These are phyloP conservation scores for Suillus subalutaceus DNA, from an alignment of 768 basidiomycete species.

Conservation along the genomic window DNA sequence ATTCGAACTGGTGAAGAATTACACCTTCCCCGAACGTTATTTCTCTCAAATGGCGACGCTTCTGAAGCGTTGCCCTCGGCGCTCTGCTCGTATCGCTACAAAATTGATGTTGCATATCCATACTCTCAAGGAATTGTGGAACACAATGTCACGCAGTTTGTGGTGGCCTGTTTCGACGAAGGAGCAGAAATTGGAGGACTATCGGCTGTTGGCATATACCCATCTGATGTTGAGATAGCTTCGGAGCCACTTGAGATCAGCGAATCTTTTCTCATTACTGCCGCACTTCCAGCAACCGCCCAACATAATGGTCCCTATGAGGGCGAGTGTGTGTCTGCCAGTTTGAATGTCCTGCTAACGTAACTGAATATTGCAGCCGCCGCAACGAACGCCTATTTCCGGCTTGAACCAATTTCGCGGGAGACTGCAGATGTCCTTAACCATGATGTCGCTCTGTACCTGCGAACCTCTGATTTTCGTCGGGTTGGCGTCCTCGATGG, in stretches of 20 bases:
- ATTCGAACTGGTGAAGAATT: conserved; percentile 54
- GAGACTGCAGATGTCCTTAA: not conserved
- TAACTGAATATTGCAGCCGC: conserved; percentile 10
- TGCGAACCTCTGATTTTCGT: conserved; percentile 65
- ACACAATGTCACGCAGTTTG: conserved; percentile 52
- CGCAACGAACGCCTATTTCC: conserved; percentile 23
- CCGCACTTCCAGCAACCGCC: conserved; percentile 36
- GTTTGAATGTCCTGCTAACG: not conserved
- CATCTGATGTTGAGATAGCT: conserved; percentile 23
- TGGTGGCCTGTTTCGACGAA: conserved; percentile 43
- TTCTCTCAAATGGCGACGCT: conserved; percentile 22
- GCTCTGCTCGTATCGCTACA: conserved; percentile 39
- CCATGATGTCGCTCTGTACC: conserved; percentile 62
- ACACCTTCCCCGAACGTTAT: conserved; percentile 26
- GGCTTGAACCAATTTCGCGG: conserved; percentile 31
- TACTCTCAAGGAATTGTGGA: conserved; percentile 69
- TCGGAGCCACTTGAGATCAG: conserved; percentile 66
- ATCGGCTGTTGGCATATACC: not conserved
- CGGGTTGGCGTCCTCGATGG: conserved; percentile 68
- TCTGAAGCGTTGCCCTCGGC: conserved; percentile 14
- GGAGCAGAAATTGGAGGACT: not conserved
- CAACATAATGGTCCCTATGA: conserved; percentile 16
- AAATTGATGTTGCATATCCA: conserved; percentile 66
- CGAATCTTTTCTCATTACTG: conserved; percentile 67
- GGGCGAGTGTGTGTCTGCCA: conserved; percentile 4